phyloP scores from a whole-genome alignment of 169 alveolate genomes.

The Plasmodium malariae region DNA sequence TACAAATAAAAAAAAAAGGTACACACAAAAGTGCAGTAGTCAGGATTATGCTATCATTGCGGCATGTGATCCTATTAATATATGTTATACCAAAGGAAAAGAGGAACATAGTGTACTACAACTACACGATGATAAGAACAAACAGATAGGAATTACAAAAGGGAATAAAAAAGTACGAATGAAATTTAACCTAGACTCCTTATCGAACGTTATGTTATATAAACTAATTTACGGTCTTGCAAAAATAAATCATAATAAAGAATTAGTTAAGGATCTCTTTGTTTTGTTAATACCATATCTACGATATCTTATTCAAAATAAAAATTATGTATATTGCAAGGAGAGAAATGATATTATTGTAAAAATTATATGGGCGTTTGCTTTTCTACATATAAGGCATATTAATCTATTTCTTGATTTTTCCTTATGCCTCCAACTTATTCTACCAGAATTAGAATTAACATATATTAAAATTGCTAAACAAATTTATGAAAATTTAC shows the following conservation, averaged over 20 bases:
- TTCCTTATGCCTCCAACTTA: slow-evolving; percentile 31
- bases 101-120: too few species aligned
- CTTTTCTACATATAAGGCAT: slow-evolving; percentile 36
- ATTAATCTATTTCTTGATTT: slow-evolving; percentile 47
- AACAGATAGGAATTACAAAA: too few species aligned
- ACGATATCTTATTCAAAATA: slow-evolving; percentile 34
- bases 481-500: slow-evolving; percentile 42
- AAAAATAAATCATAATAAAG: slow-evolving; percentile 29
- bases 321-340: slow-evolving; percentile 27
- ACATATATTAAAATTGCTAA: slow-evolving; percentile 42
- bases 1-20: not conserved
- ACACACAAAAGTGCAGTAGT: not conserved
- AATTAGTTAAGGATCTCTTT: slow-evolving; percentile 17
- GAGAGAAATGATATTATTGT: slow-evolving; percentile 33
- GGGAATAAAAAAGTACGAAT: not conserved
- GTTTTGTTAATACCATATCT: slow-evolving; percentile 43
- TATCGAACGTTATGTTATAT: slow-evolving; percentile 63
- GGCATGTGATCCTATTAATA: too few species aligned
- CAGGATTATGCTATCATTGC: too few species aligned
- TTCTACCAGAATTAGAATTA: slow-evolving; percentile 4
- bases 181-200: slow-evolving; percentile 22
- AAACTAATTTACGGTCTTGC: slow-evolving; percentile 46
- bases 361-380: slow-evolving; percentile 65
- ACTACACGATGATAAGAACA: too few species aligned
- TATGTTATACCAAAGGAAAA: too few species aligned